Evolutionary conservation across 225 moss, liverwort and hornwort species (phyloP).

Genomic region (Climacium dendroides): DNA sequence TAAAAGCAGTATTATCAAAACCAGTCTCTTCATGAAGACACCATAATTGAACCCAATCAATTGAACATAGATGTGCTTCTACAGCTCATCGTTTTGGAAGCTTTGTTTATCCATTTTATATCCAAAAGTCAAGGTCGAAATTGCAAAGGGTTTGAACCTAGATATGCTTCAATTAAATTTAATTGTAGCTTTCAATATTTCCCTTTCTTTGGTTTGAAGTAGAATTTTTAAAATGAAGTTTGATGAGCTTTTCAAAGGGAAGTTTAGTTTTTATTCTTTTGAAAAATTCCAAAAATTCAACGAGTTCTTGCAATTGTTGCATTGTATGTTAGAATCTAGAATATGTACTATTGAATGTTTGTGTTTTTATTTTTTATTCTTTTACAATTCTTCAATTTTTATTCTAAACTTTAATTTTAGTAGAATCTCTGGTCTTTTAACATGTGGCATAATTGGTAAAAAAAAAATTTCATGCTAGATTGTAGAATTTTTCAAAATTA

Average conservation of each 20-base stretch:
- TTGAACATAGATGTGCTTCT: neutral
- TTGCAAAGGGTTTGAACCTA: neutral
- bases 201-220: neutral
- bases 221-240: neutral
- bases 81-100: neutral
- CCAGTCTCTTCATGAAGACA: neutral
- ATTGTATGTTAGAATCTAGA: neutral
- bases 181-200: neutral
- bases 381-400: neutral
- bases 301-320: neutral
- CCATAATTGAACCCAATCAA: neutral
- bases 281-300: neutral
- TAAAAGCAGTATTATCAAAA: neutral
- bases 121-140: neutral
- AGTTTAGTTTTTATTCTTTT: neutral
- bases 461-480: too few relatives aligned
- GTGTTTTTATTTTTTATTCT: neutral
- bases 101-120: neutral
- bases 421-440: too few relatives aligned
- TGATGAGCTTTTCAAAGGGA: fast-evolving
- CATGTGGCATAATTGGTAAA: too few relatives aligned
- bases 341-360: neutral
- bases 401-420: neutral
- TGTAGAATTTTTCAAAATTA: too few relatives aligned
- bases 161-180: neutral